Evolutionary conservation across 1,284 basidiomycete species (phyloP).

Genomic region (Porogramme epimiltina): DNA sequence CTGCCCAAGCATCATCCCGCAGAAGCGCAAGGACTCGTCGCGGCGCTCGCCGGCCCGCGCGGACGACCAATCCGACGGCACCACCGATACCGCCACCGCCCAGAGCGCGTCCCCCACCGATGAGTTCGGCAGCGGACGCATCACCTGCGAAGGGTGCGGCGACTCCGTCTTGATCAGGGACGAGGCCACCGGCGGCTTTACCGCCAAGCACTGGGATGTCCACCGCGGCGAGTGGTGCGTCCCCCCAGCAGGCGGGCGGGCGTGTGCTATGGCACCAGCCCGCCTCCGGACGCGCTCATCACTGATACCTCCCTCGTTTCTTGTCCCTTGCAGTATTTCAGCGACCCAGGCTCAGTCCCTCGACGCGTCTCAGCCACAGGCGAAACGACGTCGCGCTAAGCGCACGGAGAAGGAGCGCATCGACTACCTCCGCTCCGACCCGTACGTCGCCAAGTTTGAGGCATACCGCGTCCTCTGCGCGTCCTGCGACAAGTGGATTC

Average conservation of each 20-base stretch:
- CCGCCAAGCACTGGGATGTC: slow-evolving; percentile 67
- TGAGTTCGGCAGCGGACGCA: slow-evolving; percentile 59
- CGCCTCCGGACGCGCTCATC: background rate
- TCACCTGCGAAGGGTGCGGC: slow-evolving; percentile 65
- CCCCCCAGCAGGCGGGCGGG: background rate
- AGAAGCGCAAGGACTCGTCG: slow-evolving; percentile 45
- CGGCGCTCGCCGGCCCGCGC: slow-evolving; percentile 22
- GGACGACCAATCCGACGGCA: background rate
- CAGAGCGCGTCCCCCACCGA: slow-evolving; percentile 32
- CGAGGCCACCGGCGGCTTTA: slow-evolving; percentile 59
- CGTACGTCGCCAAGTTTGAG: slow-evolving; percentile 76
- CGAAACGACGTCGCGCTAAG: slow-evolving; percentile 66
- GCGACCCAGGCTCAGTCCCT: background rate
- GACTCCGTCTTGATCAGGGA: slow-evolving; percentile 64
- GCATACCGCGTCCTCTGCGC: slow-evolving; percentile 77
- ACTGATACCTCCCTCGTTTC: background rate
- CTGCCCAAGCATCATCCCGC: slow-evolving; percentile 25
- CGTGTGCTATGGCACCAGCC: slow-evolving; percentile 3
- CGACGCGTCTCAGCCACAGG: slow-evolving; percentile 27
- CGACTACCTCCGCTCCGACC: slow-evolving; percentile 68
- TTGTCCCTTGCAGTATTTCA: too few species aligned
- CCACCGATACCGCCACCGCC: background rate
- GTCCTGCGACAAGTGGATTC: slow-evolving; percentile 80
- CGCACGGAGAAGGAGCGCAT: slow-evolving; percentile 79
- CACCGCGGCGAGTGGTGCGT: slow-evolving; percentile 63